Evolutionary conservation across 2,329 filamentous ascomycete species (phyloP).

Genomic region (Cercospora sojina): DNA sequence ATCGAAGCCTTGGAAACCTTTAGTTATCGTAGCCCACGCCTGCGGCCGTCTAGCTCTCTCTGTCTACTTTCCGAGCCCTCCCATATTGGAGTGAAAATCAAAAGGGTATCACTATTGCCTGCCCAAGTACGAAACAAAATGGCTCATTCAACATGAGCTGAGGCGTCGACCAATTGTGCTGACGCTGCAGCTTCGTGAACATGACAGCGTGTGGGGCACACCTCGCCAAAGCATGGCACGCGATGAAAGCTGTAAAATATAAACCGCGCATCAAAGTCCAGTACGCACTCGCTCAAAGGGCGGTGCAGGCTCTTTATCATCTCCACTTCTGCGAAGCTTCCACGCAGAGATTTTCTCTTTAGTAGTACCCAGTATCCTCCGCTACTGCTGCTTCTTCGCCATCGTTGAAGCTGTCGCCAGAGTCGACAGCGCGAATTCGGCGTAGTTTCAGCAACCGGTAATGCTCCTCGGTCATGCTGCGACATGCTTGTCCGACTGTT

Average conservation of each 20-base stretch:
- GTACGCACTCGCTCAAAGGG: not conserved
- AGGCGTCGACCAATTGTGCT: not conserved
- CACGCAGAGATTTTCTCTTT: not conserved
- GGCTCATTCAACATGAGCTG: not conserved
- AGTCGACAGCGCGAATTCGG: constrained; percentile 26
- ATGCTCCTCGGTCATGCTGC: constrained; percentile 29
- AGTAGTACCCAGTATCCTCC: not conserved
- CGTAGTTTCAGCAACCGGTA: constrained; percentile 37
- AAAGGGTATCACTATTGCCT: constrained; percentile 19
- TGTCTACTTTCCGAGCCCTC: not conserved
- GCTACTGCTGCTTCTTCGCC: not conserved
- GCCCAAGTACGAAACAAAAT: not conserved
- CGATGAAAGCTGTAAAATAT: not conserved
- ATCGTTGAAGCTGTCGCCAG: not conserved
- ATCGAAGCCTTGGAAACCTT: not conserved
- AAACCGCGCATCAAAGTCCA: not conserved
- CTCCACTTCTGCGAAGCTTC: not conserved
- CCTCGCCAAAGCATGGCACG: not conserved
- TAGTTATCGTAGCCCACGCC: too few relatives aligned
- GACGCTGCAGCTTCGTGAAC: not conserved
- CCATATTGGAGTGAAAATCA: not conserved
- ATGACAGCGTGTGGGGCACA: not conserved
- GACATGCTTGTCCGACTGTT: not conserved
- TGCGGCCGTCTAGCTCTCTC: not conserved
- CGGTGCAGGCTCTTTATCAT: not conserved